Evolutionary conservation across 495 filamentous ascomycete genomes (phyloP).

Genomic region (Tuber indicum): DNA sequence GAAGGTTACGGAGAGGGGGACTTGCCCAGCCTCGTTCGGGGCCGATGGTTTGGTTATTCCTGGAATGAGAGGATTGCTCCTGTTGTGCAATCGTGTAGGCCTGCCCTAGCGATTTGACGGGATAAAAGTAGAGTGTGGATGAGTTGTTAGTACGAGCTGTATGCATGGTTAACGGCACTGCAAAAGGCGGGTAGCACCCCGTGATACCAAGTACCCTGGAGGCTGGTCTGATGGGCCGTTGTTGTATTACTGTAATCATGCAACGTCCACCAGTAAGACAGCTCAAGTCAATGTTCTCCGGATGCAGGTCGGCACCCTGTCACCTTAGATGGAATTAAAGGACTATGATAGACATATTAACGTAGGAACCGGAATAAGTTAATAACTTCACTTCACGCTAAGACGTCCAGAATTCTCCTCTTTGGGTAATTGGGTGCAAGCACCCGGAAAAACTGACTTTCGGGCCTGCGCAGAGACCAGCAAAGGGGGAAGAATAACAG

Average conservation of each 20-base stretch:
- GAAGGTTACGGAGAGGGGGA: neutral
- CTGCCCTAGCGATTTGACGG: neutral
- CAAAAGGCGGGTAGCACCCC: neutral
- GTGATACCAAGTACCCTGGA: neutral
- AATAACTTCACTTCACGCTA: too few species aligned
- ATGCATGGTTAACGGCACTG: neutral
- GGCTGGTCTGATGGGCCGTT: neutral
- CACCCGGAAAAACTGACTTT: too few species aligned
- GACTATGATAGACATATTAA: neutral
- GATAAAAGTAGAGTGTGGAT: neutral
- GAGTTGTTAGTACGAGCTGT: neutral
- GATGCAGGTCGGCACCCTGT: neutral
- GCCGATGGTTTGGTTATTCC: neutral
- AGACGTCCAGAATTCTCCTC: too few species aligned
- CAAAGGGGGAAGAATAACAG: too few species aligned
- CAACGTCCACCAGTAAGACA: neutral
- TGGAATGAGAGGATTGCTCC: neutral
- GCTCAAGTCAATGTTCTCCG: neutral
- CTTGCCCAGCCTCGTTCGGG: neutral
- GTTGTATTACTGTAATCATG: neutral
- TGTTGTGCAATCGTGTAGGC: neutral
- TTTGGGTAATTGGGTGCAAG: too few species aligned
- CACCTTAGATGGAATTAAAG: neutral
- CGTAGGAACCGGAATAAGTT: too few species aligned
- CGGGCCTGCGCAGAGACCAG: too few species aligned